Base-by-base conservation (phyloP, 2,329 filamentous ascomycete genomes). In the Neofusicoccum sp. region DNA sequence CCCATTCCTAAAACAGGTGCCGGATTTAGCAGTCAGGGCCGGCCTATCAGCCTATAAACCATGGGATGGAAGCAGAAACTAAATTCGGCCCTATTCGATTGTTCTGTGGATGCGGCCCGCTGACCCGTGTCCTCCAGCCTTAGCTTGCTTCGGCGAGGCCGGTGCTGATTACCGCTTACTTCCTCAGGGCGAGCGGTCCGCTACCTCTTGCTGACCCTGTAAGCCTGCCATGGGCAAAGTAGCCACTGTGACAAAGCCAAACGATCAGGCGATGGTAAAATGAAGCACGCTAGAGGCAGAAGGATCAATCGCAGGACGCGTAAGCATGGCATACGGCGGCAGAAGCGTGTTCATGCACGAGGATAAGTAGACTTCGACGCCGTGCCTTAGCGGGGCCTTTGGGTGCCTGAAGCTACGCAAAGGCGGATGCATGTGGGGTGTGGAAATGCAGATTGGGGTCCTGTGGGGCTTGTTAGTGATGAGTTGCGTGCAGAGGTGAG, bases 81-180 rank as follows among this genome's bases (percentile, higher is more conserved):
- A n/a, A n/a, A n/a, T n/a, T n/a, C n/a, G n/a, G n/a, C 31, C 36
- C 11, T 40, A 16, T 6, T 6, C 24, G 49, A 26, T 7, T 12
- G 9, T 54, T 54, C 20, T 54, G 12, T 43, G 36, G 49, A 41
- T 14, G 49, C 49, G 49, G 49, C 34, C 49, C 49, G 49, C 49
- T 41, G 49, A 34, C 49, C 31, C 36, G 34, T 34, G 49, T 11
- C 49, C 49, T 41, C n/a, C 5, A 24, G 8, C 9, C 16, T 20
- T 12, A 12, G 33, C 12, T 14, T 28, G 30, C 20, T 40, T 54
- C 49, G 49, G 49, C 11, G 49, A 8, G 49, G 14, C 36, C 49
- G 26, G 28, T 20, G 1, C 26, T 28, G 12, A 48, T 31, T 33
- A 26, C 44, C 16, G 31, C 9, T 31, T 26, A 7, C 26, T 33